Base-by-base conservation (phyloP, 2,329 filamentous ascomycete genomes). In the Elsinoe batatas region DNA sequence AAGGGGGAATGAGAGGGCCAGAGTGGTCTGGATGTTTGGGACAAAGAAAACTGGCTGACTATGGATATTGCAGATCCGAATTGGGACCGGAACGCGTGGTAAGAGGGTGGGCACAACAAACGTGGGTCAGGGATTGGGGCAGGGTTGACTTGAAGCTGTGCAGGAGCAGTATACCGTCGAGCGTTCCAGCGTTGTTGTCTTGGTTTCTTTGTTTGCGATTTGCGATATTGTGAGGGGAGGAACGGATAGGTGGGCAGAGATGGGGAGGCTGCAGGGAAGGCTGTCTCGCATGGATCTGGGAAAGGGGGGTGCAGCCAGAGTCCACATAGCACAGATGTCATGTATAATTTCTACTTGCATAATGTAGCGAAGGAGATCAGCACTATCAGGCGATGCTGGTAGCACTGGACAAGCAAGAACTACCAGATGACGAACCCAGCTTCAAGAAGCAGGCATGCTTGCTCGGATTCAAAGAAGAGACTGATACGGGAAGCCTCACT, bases 1-100 rank as follows among this genome's bases (percentile, higher is more conserved):
- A 54, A 44, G 35, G 51, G 22, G 26, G 5, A 22, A 36, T 37
- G 36, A 18, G 30, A 30, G 32, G 13, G 2, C 32, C 33, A 30
- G 30, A 5, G 32, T 11, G 26, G 38, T 13, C 46, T 42, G 15
- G 26, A 38, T 22, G 18, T 30, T 12, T 18, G 15, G 44, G 32
- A 5, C 37, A 30, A 47, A 15, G 11, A 50, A 32, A 30, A n/a
- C 10, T 46, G 40, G 38, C 54, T 56, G 54, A 47, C 64, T 65
- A 38, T 13, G 47, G 59, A 67, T 58, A 35, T 44, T 35, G 44
- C 58, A 88, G 85, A 90, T 71, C 86, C 86, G 17, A 89, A 88
- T 74, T 95, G 90, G 90, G 90, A 95, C 74, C 83, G 87, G 59
- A 91, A 91, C 73, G 86, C 87, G 42, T 93, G 88, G 88, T 93